A percentile compares a stretch with the other conserved stretches of the same genome.
phyloP scores from a whole-genome alignment of 106 monocot species.

The Acanthochlamys bracteata region DNA sequence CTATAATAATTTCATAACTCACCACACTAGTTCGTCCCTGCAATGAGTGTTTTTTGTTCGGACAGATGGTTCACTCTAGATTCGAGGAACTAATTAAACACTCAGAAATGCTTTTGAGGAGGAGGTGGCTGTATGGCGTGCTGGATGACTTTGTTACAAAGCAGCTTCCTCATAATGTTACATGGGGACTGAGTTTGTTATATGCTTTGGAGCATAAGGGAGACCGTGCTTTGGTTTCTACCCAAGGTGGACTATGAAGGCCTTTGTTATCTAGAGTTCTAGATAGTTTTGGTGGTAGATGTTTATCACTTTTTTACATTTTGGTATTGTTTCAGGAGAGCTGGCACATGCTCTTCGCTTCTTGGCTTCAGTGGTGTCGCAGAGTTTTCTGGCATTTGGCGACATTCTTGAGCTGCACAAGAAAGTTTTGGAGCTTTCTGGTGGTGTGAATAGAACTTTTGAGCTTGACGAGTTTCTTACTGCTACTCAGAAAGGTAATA shows the following conservation, averaged over 20 bases:
- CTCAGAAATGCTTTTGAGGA: slow-evolving; percentile 56
- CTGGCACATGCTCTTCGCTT: slow-evolving; percentile 93
- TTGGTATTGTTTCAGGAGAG: slow-evolving; percentile 47
- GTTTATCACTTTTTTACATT: too few species aligned
- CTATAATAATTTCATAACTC: too few species aligned
- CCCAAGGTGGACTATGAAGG: slow-evolving; percentile 44
- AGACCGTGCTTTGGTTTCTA: slow-evolving; percentile 75
- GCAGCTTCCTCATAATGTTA: slow-evolving; percentile 96
- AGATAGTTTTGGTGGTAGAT: too few species aligned
- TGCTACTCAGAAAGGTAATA: slow-evolving; percentile 70
- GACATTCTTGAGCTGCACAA: slow-evolving; percentile 96
- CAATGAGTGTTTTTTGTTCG: background rate
- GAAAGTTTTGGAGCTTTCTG: slow-evolving; percentile 87
- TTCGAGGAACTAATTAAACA: slow-evolving; percentile 79
- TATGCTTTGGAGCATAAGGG: slow-evolving; percentile 97
- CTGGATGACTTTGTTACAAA: slow-evolving; percentile 93
- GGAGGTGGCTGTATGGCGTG: slow-evolving; percentile 88
- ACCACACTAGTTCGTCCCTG: too few species aligned
- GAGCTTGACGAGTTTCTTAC: slow-evolving; percentile 94
- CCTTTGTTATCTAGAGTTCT: background rate
- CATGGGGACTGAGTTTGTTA: slow-evolving; percentile 93
- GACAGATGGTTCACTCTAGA: slow-evolving; percentile 77
- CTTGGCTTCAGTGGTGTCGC: slow-evolving; percentile 94
- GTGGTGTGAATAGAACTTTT: slow-evolving; percentile 90
- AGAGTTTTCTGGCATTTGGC: slow-evolving; percentile 97